Conservation (phyloP, 257 asterid species). For the Gynochthodes officinalis region DNA sequence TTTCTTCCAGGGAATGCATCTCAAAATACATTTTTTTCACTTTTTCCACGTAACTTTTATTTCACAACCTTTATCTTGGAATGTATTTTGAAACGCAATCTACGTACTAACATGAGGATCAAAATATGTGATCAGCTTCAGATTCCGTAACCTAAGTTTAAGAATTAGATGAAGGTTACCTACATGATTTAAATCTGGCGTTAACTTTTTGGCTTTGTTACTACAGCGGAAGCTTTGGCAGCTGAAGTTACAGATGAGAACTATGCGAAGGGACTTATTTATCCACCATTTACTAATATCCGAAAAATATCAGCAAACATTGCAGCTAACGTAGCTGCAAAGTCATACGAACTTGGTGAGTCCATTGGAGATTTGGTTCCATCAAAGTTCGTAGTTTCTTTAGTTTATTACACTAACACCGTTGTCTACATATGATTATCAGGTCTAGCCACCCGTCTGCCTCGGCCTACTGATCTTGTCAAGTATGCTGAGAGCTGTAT, state of each 20-base stretch:
- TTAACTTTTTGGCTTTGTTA: background rate
- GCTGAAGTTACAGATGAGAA: slow-evolving; percentile 64
- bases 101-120: background rate
- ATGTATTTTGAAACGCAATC: no score
- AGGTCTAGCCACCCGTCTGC: slow-evolving; percentile 86
- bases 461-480: slow-evolving; percentile 77
- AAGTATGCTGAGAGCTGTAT: slow-evolving; percentile 87
- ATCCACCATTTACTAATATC: slow-evolving; percentile 79
- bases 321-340: slow-evolving; percentile 91
- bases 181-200: slow-evolving; percentile 4
- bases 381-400: background rate
- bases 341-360: slow-evolving; percentile 92
- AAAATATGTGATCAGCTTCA: background rate
- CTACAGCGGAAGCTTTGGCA: slow-evolving; percentile 85
- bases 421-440: slow-evolving; percentile 20
- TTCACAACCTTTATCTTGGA: no score
- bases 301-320: slow-evolving; percentile 84
- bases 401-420: background rate
- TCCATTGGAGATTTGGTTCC: background rate
- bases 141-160: background rate
- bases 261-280: slow-evolving; percentile 70
- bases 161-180: background rate
- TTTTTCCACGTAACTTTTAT: no score
- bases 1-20: background rate
- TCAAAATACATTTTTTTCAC: no score